These are phyloP conservation scores for Alternaria brassicae DNA, from an alignment of 2,329 filamentous ascomycete genomes.

Conservation along the genomic window DNA sequence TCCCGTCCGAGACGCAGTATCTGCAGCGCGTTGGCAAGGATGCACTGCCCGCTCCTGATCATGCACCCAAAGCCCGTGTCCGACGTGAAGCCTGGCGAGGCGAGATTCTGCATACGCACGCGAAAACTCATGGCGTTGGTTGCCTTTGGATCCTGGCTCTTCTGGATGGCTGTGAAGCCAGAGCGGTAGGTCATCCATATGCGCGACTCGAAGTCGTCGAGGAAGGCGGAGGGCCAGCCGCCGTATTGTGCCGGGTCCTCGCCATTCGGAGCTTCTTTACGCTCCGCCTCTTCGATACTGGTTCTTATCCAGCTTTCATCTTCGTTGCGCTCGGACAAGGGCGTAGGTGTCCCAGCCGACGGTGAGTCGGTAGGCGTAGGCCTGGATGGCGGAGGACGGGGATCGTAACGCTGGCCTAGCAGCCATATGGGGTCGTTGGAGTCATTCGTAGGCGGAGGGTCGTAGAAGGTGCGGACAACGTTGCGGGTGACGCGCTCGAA, in stretches of 20 bases:
- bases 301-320: slow-evolving; percentile 68
- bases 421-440: slow-evolving; percentile 81
- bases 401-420: slow-evolving; percentile 68
- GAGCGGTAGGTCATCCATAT: slow-evolving; percentile 98
- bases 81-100: slow-evolving; percentile 83
- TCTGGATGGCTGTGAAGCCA: slow-evolving; percentile 82
- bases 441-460: slow-evolving; percentile 86
- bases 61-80: slow-evolving; percentile 99
- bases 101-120: slow-evolving; percentile 84
- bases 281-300: slow-evolving; percentile 69
- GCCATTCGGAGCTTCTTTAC: slow-evolving; percentile 63
- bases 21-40: slow-evolving; percentile 84
- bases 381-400: slow-evolving; percentile 34
- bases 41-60: slow-evolving; percentile 94
- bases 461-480: slow-evolving; percentile 91
- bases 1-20: slow-evolving; percentile 80
- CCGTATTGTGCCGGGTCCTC: slow-evolving; percentile 50
- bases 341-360: slow-evolving; percentile 29
- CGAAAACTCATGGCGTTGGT: slow-evolving; percentile 76
- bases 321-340: slow-evolving; percentile 39
- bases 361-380: slow-evolving; percentile 26
- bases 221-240: slow-evolving; percentile 84
- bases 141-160: slow-evolving; percentile 76
- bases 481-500: slow-evolving; percentile 76
- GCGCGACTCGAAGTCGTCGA: slow-evolving; percentile 90